A percentile compares a stretch with the other conserved stretches of the same genome.
phyloP scores from a whole-genome alignment of 371 early-diverging fungal species.

The Umbelopsis sp. region DNA sequence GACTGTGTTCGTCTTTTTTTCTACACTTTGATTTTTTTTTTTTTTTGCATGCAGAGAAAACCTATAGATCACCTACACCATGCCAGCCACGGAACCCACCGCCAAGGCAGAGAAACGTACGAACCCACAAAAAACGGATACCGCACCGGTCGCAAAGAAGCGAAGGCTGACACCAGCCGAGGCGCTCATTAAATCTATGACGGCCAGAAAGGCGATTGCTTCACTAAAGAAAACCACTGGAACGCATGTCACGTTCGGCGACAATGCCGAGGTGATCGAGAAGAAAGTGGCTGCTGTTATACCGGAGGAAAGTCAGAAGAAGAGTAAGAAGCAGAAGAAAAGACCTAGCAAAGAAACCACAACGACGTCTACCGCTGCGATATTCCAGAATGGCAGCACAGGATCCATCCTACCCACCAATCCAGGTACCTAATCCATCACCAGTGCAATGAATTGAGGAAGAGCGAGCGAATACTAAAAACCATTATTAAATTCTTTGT shows the following conservation, averaged over 20 bases:
- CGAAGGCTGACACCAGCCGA: constrained; percentile 33
- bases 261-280: constrained; percentile 21
- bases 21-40: neutral
- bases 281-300: neutral
- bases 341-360: constrained; percentile 19
- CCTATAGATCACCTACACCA: neutral
- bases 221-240: constrained; percentile 22
- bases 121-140: neutral
- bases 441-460: neutral
- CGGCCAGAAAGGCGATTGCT: constrained; percentile 33
- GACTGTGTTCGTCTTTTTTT: neutral
- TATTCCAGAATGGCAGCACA: constrained; percentile 11
- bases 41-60: neutral
- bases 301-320: constrained; percentile 20
- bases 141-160: neutral
- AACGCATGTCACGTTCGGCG: constrained; percentile 18
- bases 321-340: constrained; percentile 23
- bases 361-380: neutral
- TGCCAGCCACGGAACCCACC: neutral
- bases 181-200: constrained; percentile 36
- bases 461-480: no score
- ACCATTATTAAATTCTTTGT: neutral
- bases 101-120: neutral
- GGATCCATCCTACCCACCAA: constrained; percentile 14
- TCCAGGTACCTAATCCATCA: neutral